Evolutionary conservation across 2,329 filamentous ascomycete genomes (phyloP), one percentile per base, ranked within the genome.

Genomic region (Botrytis pseudocinerea): DNA sequence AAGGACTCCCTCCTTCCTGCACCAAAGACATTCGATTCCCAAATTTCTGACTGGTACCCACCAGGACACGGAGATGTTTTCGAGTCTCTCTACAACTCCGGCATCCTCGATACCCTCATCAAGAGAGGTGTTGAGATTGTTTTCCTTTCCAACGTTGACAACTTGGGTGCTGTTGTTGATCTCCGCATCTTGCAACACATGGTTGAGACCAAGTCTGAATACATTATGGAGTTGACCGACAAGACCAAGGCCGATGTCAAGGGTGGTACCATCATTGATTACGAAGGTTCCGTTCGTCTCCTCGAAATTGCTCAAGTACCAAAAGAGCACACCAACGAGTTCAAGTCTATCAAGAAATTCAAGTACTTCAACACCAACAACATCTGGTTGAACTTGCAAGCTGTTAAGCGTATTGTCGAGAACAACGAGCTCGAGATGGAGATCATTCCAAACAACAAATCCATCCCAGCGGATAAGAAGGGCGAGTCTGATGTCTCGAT

Each of bases 321-420:
- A 85, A 99, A 98, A 91, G 94, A 99, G 88, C 96, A 99, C 86
- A 93, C 96, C 83, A 98, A 99, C 86, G 96, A 99, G 87, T 99
- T 99, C 93, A 99, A 99, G 91, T 98, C 95, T 66, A 99, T 99
- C 89, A 99, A 99, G 92, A 99, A 99, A 90, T 99, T 99, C 92
- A 98, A 97, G 90, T 99, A 99, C 91, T 99, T 99, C 92, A 99
- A 99, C 91, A 99, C 96, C 85, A 99, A 99, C 93, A 99, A 99
- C 90, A 98, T 99, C 86, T 99, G 96, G 96, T 93, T 99, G 89
- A 97, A 97, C 87, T 89, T 98, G 80, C 91, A 93, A 83, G 96
- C 96, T 79, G 93, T 99, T 86, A 98, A 98, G 92, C 95, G 96
- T 75, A 94, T 99, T 71, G 96, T 99, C 12, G 96, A 98, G 90